These are phyloP conservation scores for Dunaliella salina DNA, from an alignment of 163 green algal genomes.

Conservation along the genomic window DNA sequence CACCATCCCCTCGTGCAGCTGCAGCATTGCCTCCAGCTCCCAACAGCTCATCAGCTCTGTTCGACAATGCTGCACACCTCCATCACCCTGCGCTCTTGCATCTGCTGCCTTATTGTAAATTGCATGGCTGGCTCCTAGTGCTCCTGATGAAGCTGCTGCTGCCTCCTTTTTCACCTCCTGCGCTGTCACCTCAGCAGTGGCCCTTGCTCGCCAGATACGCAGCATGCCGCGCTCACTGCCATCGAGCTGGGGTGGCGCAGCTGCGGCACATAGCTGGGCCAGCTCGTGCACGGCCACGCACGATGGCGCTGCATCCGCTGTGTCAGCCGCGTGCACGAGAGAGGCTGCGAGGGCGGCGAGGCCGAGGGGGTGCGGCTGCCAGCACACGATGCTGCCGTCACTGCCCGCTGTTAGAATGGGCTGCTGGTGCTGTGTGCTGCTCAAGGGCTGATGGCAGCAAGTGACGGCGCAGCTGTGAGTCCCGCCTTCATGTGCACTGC, in stretches of 20 bases:
- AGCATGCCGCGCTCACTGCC: not conserved
- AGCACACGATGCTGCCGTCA: not conserved
- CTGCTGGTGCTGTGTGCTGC: no score
- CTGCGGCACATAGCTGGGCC: not conserved
- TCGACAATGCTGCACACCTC: not conserved
- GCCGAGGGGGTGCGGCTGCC: no score
- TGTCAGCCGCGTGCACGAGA: not conserved
- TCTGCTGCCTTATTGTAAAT: no score
- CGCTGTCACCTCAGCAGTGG: not conserved
- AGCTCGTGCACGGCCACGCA: not conserved
- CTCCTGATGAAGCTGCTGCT: no score
- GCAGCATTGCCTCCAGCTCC: not conserved
- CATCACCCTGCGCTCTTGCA: no score
- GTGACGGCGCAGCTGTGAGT: no score
- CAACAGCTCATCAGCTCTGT: not conserved
- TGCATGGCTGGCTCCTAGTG: no score
- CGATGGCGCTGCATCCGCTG: not conserved
- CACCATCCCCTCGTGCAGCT: not conserved
- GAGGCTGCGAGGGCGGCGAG: no score
- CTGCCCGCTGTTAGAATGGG: not conserved
- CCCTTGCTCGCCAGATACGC: not conserved
- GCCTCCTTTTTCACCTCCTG: no score
- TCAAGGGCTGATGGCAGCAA: no score
- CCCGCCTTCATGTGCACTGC: no score
- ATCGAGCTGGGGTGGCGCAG: not conserved